Base-by-base conservation (phyloP, 2,329 filamentous ascomycete species). In the Scolecobasidium constrictum region DNA sequence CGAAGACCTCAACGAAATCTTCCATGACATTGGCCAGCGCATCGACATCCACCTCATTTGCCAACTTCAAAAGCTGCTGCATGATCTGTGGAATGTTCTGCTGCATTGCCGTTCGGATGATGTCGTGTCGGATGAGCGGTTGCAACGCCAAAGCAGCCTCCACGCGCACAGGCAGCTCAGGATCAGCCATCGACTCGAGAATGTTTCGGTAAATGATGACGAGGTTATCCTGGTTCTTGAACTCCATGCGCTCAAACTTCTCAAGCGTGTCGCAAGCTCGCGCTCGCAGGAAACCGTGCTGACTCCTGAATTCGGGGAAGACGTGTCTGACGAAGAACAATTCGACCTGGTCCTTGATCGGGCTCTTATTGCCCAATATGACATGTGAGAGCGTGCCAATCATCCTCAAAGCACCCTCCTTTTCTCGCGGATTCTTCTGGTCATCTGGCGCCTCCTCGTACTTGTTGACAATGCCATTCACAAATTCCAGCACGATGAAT, bases 21-120 rank as follows among this genome's bases (percentile, higher is more conserved):
- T 98, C 92, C 92, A 98, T 98, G 31, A 98, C 92, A 56, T 96
- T 96, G 17, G 92, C 90, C 33, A 98, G 72, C 4, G 92, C 88
- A 62, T 98, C 92, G 38, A 98, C 90, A 58, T 98, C 92, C 46
- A 93, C 92, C 64, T 98, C 92, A 57, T 98, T 98, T 20, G 92
- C 90, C 45, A 98, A 71, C 67, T 96, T 96, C 43, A 98, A 73
- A 12, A 98, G 74, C 64, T 98, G 90, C 65, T 96, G 93, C 92
- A 98, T 98, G 56, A 98, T 96, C 56, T 94, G 93, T 13, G 92
- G 88, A 51, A 98, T 98, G 60, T 88, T 95, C 56, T 88, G 80
- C 65, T 95, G 88, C 92, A 98, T 96, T 63, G 85, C 92, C 33
- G 80, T 82, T 45, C 88, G 82, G 56, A 98, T 95, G 41, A 92